Base-by-base conservation (phyloP, 164 flowering plant species). In the Protea cynaroides region DNA sequence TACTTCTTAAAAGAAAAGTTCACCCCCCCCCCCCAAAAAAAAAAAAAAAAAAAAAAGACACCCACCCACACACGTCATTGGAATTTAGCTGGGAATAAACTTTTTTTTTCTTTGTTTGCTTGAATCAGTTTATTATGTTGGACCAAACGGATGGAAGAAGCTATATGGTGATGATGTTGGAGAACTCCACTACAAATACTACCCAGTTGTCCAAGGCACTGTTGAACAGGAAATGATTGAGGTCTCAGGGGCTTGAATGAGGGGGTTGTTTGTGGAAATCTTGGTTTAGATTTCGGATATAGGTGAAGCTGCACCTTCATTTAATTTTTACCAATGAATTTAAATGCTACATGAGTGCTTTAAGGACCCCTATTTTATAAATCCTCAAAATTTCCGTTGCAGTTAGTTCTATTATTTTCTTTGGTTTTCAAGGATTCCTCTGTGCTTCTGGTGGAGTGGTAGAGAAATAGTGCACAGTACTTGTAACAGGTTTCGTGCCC, bases 161-260 rank as follows among this genome's bases (percentile, higher is more conserved):
- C 81, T 89, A 8, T 86, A 92, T 25, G 99, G 93, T 17, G 96
- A 88, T 64, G 97, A 94, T 73, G 95, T 94, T 49, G 90, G 93
- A 4, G 96, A 90, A 56, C 93, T 94, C 38, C 88, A 89, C 74
- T 94, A 87, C 79, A 67, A 80, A 21, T 94, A 94, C 75, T 77
- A 89, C 71, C 97, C 96, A 3, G 87, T 85, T 7, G 68, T 59
- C 52, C 70, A 75, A 15, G 44, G 69, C 64, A 40, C 71, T 21
- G 69, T 78, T 38, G 90, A 81, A 63, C 92, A 91, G 54, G 99
- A 89, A 72, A 89, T 94, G 99, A 76, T 67, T 55, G 99, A 94
- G 68, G 92, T 76, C 3, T 17, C 81, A 1, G 73, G 52, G 17
- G 81, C 82, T 11, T 83, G 65, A 73, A 50, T 51, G 59, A 43